A percentile compares a stretch with the other conserved stretches of the same genome.
Evolutionary conservation across 805 yeast species (phyloP).

Genomic region (Hanseniaspora occidentalis): DNA sequence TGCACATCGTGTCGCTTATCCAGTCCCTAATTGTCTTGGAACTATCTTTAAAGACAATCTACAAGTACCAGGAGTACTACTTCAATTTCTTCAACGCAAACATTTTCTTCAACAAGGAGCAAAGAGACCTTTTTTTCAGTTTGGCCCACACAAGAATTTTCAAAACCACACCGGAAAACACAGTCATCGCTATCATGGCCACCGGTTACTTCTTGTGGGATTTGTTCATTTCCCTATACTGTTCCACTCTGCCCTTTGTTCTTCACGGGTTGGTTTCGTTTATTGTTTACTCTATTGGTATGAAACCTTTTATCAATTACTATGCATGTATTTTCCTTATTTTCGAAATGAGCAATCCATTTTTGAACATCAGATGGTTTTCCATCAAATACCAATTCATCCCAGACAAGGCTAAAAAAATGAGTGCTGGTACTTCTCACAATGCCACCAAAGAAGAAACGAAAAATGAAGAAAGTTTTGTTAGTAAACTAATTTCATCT

Average conservation of each 20-base stretch:
- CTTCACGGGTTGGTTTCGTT: slow-evolving; percentile 65
- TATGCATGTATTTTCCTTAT: slow-evolving; percentile 67
- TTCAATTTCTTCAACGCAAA: slow-evolving; percentile 7
- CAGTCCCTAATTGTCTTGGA: slow-evolving; percentile 60
- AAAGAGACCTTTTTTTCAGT: background rate
- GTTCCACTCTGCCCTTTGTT: slow-evolving; percentile 55
- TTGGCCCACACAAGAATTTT: slow-evolving; percentile 13
- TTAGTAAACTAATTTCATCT: slow-evolving; percentile 31
- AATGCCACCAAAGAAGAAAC: slow-evolving; percentile 31
- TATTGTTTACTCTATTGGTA: slow-evolving; percentile 50
- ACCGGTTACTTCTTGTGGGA: slow-evolving; percentile 86
- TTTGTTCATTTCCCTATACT: slow-evolving; percentile 43
- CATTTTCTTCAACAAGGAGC: background rate
- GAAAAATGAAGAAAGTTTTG: too few species aligned
- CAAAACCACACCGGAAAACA: slow-evolving; percentile 15
- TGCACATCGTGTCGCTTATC: slow-evolving; percentile 73
- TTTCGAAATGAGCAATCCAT: slow-evolving; percentile 81
- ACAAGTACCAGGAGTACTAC: slow-evolving; percentile 7
- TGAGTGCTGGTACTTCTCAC: slow-evolving; percentile 29
- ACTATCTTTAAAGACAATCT: slow-evolving; percentile 20
- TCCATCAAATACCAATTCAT: slow-evolving; percentile 34
- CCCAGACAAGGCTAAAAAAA: slow-evolving; percentile 22
- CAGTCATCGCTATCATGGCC: slow-evolving; percentile 29
- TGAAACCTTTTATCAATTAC: slow-evolving; percentile 63
- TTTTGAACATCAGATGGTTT: slow-evolving; percentile 82